phyloP scores from a whole-genome alignment of 2,329 filamentous ascomycete species.

The Xylariaceae sp. region DNA sequence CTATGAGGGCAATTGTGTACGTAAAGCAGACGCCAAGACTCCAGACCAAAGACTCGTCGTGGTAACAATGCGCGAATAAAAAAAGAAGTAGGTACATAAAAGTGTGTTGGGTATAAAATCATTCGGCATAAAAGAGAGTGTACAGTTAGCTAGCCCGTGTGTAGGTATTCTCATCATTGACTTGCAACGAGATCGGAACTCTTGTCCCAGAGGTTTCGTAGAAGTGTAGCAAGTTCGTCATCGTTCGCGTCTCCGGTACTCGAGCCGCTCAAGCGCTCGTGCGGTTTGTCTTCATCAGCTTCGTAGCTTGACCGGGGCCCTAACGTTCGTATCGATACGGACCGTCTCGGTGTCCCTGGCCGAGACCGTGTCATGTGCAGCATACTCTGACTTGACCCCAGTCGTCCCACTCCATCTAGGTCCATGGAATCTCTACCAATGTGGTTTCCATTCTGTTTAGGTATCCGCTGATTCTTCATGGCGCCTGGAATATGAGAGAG shows the following conservation, averaged over 20 bases:
- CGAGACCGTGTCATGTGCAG: conserved; percentile 30
- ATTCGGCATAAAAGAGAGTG: neutral
- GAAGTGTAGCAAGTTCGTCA: conserved; percentile 38
- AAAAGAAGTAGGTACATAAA: neutral
- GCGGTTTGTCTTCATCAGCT: conserved; percentile 41
- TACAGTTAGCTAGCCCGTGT: neutral
- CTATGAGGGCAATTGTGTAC: neutral
- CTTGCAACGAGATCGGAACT: conserved; percentile 12
- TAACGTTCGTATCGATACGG: conserved; percentile 36
- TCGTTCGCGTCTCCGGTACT: conserved; percentile 47
- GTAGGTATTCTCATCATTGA: conserved; percentile 5
- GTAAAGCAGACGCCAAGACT: conserved; percentile 2
- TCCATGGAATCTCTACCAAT: conserved; percentile 27
- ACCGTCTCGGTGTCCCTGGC: conserved; percentile 32
- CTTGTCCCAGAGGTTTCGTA: conserved; percentile 19
- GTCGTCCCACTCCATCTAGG: conserved; percentile 26
- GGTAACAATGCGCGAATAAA: neutral
- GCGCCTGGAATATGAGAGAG: conserved; percentile 48
- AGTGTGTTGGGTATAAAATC: conserved; percentile 4
- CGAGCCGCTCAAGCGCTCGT: conserved; percentile 43
- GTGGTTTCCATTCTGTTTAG: conserved; percentile 35
- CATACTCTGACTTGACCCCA: conserved; percentile 39
- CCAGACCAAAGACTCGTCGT: neutral
- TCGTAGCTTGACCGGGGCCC: conserved; percentile 43
- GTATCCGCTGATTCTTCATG: conserved; percentile 47